These are phyloP conservation scores for Blastobotrys attinorum DNA, from an alignment of 805 yeast species.

Conservation along the genomic window DNA sequence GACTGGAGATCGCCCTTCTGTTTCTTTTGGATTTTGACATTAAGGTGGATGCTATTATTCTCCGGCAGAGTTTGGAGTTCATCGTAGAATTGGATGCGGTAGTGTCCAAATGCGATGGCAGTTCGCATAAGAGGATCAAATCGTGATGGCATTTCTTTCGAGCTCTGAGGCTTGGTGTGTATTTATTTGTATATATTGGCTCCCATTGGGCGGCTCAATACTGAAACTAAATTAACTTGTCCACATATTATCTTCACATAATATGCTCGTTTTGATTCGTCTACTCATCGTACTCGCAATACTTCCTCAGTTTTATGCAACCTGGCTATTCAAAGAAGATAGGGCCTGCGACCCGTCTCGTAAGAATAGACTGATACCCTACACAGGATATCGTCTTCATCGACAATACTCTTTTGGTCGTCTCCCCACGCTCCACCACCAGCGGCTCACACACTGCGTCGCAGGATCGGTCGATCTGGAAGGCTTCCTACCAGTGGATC, in stretches of 20 bases:
- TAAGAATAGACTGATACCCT: slow-evolving; percentile 29
- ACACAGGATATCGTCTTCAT: slow-evolving; percentile 50
- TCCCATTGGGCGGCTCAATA: no score
- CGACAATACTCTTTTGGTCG: slow-evolving; percentile 38
- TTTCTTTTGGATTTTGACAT: slow-evolving; percentile 44
- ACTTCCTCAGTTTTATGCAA: slow-evolving; percentile 3
- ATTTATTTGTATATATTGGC: no score
- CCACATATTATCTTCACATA: no score
- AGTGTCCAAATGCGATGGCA: no score
- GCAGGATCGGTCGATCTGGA: slow-evolving; percentile 42
- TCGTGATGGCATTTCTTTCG: no score
- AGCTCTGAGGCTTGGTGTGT: no score
- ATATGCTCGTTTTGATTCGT: no score
- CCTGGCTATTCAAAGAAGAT: slow-evolving; percentile 26
- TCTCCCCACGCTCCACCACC: slow-evolving; percentile 36
- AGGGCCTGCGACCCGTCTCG: slow-evolving; percentile 32
- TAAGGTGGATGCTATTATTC: slow-evolving; percentile 32
- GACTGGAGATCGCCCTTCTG: slow-evolving; percentile 44
- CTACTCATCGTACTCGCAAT: not conserved
- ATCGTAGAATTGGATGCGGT: not conserved
- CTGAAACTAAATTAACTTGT: no score
- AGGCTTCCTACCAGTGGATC: slow-evolving; percentile 29
- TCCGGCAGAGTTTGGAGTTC: slow-evolving; percentile 28
- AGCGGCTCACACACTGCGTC: slow-evolving; percentile 44
- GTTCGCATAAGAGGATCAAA: no score